Percentiles rank a stretch among this genome's conserved stretches.
Conservation (phyloP, 768 basidiomycete species). For the Suillus sp. region DNA sequence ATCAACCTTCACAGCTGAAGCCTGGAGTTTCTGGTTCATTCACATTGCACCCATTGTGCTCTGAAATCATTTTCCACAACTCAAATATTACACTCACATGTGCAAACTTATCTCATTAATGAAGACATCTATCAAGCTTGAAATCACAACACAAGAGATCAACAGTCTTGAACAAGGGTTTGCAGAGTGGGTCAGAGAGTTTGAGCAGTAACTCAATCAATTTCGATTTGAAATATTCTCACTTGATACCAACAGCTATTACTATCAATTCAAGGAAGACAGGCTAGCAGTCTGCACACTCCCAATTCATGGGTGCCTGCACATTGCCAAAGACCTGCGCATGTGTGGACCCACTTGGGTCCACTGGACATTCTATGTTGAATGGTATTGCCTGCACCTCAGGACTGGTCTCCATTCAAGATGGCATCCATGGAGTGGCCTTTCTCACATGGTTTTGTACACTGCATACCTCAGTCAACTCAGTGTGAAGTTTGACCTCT, state of each 20-base stretch:
- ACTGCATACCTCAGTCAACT: constrained; percentile 4
- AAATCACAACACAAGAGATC: constrained; percentile 3
- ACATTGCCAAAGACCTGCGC: background rate
- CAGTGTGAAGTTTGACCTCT: constrained; percentile 6
- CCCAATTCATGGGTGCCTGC: constrained; percentile 6
- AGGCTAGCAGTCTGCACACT: constrained; percentile 2
- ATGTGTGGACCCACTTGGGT: constrained; percentile 8
- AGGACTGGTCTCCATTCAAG: background rate
- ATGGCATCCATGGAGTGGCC: constrained; percentile 6
- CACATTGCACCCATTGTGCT: constrained; percentile 24
- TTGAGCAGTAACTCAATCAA: constrained; percentile 14
- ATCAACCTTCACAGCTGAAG: constrained; percentile 22
- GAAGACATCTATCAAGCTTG: constrained; percentile 6
- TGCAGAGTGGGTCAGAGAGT: constrained; percentile 10
- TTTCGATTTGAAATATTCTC: background rate
- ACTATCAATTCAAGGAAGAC: constrained; percentile 10
- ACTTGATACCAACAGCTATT: constrained; percentile 5
- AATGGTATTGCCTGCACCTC: constrained; percentile 4
- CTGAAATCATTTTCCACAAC: background rate
- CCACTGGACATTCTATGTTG: constrained; percentile 7
- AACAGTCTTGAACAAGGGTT: background rate
- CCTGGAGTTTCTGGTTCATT: constrained; percentile 17
- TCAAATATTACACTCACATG: constrained; percentile 7
- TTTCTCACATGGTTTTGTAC: background rate
- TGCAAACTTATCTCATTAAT: constrained; percentile 6